phyloP scores from a whole-genome alignment of 2,329 filamentous ascomycete genomes.

The Hypoxylon sp. region DNA sequence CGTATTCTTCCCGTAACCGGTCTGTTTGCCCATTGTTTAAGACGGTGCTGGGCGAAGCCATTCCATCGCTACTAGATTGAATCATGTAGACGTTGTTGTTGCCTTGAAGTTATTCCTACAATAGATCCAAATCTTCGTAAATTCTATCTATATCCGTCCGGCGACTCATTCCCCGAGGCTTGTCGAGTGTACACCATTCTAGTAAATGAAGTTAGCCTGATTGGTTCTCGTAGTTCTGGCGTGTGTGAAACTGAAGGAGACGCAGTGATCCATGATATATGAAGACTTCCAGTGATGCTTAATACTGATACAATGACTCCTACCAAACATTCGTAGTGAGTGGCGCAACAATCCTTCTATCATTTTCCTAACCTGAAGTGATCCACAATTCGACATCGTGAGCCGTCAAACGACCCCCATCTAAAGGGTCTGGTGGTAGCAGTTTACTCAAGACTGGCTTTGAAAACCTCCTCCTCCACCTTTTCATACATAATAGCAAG shows the following conservation, averaged over 20 bases:
- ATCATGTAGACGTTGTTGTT: too few species aligned
- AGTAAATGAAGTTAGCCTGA: background rate
- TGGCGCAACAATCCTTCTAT: conserved; percentile 2
- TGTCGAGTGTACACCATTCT: background rate
- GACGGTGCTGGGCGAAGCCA: background rate
- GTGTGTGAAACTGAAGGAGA: background rate
- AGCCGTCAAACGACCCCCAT: background rate
- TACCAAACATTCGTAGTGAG: background rate
- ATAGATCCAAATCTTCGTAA: background rate
- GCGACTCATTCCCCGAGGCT: background rate
- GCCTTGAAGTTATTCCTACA: background rate
- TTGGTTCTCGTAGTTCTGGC: background rate
- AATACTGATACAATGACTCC: background rate
- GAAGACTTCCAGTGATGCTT: background rate
- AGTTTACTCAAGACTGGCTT: background rate
- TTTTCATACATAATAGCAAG: conserved; percentile 1
- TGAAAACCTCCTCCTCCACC: background rate
- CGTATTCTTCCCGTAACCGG: background rate
- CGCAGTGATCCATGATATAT: background rate
- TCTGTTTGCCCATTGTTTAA: background rate
- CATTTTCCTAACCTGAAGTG: background rate
- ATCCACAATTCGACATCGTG: background rate
- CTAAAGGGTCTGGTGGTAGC: background rate
- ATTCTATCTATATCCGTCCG: background rate
- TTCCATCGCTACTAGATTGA: too few species aligned